phyloP scores from a whole-genome alignment of 257 asterid genomes.

The Nicotiana otophora region DNA sequence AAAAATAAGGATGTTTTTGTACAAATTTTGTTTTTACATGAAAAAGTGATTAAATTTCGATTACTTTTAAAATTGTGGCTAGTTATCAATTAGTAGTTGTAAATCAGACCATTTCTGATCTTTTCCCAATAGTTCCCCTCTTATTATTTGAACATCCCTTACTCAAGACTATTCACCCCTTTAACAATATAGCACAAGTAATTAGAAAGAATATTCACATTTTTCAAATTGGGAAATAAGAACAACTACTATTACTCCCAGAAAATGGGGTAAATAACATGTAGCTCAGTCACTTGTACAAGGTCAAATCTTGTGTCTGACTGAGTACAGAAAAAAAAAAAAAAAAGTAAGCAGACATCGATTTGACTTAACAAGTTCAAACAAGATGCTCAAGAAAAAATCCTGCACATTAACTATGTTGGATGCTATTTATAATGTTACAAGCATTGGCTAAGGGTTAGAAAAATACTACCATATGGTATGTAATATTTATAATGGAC shows the following conservation, averaged over 20 bases:
- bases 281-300: neutral
- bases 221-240: neutral
- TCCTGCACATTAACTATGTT: neutral
- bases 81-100: too few species aligned
- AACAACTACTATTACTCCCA: neutral
- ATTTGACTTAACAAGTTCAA: neutral
- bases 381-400: neutral
- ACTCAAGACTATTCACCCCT: too few species aligned
- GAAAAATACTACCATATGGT: neutral
- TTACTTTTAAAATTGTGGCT: too few species aligned
- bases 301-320: neutral
- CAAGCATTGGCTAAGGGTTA: neutral
- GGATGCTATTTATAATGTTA: neutral
- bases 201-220: neutral
- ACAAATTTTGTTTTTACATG: too few species aligned
- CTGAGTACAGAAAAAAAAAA: neutral
- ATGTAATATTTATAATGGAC: neutral
- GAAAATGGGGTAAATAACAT: neutral
- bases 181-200: neutral
- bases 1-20: too few species aligned
- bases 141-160: too few species aligned
- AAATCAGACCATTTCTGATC: too few species aligned
- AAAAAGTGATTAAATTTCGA: too few species aligned
- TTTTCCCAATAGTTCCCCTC: too few species aligned
- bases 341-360: neutral